phyloP scores from a whole-genome alignment of 169 alveolate species.

The Plasmodium vivax region DNA sequence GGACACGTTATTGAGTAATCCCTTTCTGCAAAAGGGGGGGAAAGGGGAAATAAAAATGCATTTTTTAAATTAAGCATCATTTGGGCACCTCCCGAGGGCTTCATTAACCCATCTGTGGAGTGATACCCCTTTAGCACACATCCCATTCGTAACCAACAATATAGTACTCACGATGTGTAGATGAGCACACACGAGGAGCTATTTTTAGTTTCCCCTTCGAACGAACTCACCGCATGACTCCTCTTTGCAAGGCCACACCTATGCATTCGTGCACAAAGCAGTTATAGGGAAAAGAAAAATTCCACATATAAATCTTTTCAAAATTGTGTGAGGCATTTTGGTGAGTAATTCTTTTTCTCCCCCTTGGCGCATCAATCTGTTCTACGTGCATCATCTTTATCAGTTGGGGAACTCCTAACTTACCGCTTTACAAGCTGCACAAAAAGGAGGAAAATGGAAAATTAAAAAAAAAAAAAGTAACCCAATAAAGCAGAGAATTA shows the following conservation, averaged over 20 bases:
- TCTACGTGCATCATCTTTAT: not conserved
- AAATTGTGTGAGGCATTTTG: not conserved
- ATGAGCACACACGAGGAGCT: not conserved
- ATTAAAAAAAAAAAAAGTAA: not conserved
- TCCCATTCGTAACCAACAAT: not conserved
- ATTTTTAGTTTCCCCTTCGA: not conserved
- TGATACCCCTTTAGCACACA: not conserved
- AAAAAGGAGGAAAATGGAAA: not conserved
- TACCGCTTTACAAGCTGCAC: constrained; percentile 66
- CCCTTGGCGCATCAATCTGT: not conserved
- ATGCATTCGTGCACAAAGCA: not conserved
- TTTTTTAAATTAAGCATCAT: not conserved
- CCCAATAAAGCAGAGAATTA: not conserved
- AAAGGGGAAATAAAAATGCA: not conserved
- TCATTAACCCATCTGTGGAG: not conserved
- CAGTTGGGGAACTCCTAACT: not conserved
- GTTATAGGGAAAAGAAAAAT: not conserved
- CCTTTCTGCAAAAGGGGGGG: constrained; percentile 26
- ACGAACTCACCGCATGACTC: constrained; percentile 42
- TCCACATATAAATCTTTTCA: not conserved
- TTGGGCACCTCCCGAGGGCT: not conserved
- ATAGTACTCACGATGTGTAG: not conserved
- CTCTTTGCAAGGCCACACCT: constrained; percentile 74
- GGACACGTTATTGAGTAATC: constrained; percentile 72
- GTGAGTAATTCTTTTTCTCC: not conserved